Evolutionary conservation across 371 early-diverging fungal species (phyloP).

Genomic region (Apophysomyces ossiformis): DNA sequence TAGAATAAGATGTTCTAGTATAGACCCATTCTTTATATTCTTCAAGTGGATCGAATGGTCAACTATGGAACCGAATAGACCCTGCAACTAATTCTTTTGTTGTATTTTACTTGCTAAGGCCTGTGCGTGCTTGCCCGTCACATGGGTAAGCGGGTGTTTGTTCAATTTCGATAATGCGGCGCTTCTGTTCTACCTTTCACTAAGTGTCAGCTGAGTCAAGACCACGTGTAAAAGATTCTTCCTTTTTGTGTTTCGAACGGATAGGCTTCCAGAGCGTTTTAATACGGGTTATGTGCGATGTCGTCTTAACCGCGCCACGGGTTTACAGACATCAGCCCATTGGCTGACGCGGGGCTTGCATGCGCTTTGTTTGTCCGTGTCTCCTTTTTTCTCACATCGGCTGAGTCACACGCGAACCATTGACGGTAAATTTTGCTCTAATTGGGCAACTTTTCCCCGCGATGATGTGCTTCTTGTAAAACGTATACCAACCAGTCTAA

Average conservation of each 20-base stretch:
- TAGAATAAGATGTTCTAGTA: neutral
- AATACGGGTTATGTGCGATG: neutral
- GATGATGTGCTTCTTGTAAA: constrained; percentile 6
- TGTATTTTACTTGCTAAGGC: constrained; percentile 2
- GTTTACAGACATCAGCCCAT: constrained; percentile 10
- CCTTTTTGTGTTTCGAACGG: neutral
- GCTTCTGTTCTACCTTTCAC: neutral
- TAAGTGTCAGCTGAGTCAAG: constrained; percentile 4
- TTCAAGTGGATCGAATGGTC: neutral
- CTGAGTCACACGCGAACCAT: constrained; percentile 4
- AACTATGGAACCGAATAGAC: neutral
- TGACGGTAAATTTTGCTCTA: constrained; percentile 7
- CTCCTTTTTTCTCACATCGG: constrained; percentile 2
- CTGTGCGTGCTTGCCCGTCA: constrained; percentile 8
- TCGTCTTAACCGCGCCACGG: constrained; percentile 1
- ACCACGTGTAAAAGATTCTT: constrained; percentile 8
- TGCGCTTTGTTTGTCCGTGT: neutral
- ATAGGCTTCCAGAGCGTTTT: constrained; percentile 3
- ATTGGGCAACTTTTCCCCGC: constrained; percentile 11
- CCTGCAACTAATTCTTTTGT: neutral
- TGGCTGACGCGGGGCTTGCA: neutral
- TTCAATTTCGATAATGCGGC: constrained; percentile 1
- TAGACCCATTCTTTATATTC: neutral
- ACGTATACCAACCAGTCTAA: neutral
- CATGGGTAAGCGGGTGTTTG: neutral